Conservation (phyloP, 129 eudicot species). For the Centaurea solstitialis region DNA sequence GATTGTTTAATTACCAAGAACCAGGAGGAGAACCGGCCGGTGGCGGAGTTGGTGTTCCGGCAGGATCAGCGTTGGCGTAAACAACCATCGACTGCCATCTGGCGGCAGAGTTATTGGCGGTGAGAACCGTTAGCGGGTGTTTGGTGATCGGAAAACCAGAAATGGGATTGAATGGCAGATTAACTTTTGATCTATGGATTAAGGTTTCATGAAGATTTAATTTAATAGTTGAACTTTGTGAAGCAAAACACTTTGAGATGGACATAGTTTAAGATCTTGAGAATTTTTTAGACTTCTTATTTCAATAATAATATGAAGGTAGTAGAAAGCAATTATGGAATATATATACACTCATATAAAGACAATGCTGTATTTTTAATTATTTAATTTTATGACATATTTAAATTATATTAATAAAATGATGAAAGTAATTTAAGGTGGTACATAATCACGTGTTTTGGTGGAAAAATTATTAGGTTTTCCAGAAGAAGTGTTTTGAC, state of each 20-base stretch:
- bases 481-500: constrained; percentile 8
- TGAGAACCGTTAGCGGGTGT: constrained; percentile 7
- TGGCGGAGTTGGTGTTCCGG: constrained; percentile 27
- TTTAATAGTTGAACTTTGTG: constrained; percentile 1
- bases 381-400: background rate
- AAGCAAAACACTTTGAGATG: constrained; percentile 26
- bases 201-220: constrained; percentile 22
- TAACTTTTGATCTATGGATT: constrained; percentile 18
- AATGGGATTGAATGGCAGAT: constrained; percentile 24
- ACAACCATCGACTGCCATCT: constrained; percentile 29
- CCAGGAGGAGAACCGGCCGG: constrained; percentile 23
- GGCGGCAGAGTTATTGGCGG: constrained; percentile 9
- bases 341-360: constrained; percentile 3
- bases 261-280: constrained; percentile 31
- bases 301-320: background rate
- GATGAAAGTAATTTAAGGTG: constrained; percentile 7
- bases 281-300: background rate
- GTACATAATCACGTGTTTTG: constrained; percentile 32
- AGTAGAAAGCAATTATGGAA: constrained; percentile 12
- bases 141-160: constrained; percentile 26
- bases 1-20: constrained; percentile 23
- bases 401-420: background rate
- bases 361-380: constrained; percentile 3
- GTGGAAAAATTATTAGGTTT: background rate
- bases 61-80: constrained; percentile 23